Conservation (phyloP, 1,284 basidiomycete species). For the Hypsizygus ulmarius region DNA sequence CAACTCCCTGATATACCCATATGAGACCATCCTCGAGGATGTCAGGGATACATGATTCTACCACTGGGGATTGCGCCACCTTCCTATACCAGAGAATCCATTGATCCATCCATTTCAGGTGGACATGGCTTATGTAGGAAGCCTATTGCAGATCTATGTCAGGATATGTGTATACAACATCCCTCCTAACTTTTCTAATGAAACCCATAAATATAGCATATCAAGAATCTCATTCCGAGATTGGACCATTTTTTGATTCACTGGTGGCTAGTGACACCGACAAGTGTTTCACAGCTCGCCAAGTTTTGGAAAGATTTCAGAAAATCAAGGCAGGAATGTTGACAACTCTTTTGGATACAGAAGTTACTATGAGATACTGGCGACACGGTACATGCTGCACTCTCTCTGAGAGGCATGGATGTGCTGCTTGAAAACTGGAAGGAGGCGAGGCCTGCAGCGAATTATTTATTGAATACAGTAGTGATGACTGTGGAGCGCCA, state of each 20-base stretch:
- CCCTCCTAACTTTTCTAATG: neutral
- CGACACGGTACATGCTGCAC: too few species aligned
- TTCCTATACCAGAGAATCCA: neutral
- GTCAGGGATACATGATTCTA: neutral
- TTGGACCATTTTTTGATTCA: slow-evolving; percentile 14
- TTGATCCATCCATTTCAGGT: slow-evolving; percentile 10
- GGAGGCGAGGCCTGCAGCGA: too few species aligned
- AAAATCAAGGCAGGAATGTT: neutral
- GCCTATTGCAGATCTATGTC: neutral
- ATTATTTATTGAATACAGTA: too few species aligned
- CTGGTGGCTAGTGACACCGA: neutral
- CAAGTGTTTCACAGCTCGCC: neutral
- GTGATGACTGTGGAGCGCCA: too few species aligned
- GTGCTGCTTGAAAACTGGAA: too few species aligned
- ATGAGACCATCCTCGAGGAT: slow-evolving; percentile 4
- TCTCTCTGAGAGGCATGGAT: too few species aligned
- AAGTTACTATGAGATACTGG: too few species aligned
- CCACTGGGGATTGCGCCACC: neutral
- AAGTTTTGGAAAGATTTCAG: neutral
- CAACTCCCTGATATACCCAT: slow-evolving; percentile 5
- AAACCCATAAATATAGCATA: slow-evolving; percentile 3
- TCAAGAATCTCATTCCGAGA: slow-evolving; percentile 11
- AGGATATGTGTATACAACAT: slow-evolving; percentile 1
- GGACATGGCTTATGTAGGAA: slow-evolving; percentile 1
- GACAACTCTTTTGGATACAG: too few species aligned